Evolutionary conservation across 2,329 filamentous ascomycete species (phyloP).

Genomic region (Neonectria ditissima): DNA sequence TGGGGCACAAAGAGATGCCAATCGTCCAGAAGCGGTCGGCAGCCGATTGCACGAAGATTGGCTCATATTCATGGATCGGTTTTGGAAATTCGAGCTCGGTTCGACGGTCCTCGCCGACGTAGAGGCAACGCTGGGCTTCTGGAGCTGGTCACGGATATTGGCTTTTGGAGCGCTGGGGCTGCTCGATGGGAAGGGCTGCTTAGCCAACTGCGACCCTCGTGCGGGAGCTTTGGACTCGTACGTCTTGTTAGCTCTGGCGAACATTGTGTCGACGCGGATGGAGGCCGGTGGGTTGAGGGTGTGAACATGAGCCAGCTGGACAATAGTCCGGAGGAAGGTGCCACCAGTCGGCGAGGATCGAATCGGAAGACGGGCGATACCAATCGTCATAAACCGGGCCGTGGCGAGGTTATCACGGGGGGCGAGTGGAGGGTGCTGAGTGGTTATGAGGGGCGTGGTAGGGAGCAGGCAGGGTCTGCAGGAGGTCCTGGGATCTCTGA

Average conservation of each 20-base stretch:
- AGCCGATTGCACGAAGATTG: slow-evolving; percentile 34
- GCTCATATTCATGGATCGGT: slow-evolving; percentile 50
- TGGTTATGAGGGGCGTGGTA: slow-evolving; percentile 12
- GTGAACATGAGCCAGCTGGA: slow-evolving; percentile 42
- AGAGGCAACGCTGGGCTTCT: slow-evolving; percentile 55
- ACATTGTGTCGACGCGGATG: slow-evolving; percentile 47
- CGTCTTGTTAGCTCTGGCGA: slow-evolving; percentile 51
- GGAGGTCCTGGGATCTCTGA: not conserved
- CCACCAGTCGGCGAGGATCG: slow-evolving; percentile 54
- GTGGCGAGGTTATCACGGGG: slow-evolving; percentile 8
- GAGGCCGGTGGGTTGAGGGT: slow-evolving; percentile 28
- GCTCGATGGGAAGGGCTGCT: slow-evolving; percentile 69
- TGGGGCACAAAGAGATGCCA: slow-evolving; percentile 58
- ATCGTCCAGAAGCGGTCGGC: slow-evolving; percentile 24
- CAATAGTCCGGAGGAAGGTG: slow-evolving; percentile 41
- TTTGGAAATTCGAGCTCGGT: slow-evolving; percentile 42
- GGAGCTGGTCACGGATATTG: slow-evolving; percentile 65
- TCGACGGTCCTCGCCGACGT: slow-evolving; percentile 55
- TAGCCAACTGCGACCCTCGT: slow-evolving; percentile 54
- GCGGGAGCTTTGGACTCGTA: slow-evolving; percentile 54
- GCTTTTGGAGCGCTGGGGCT: slow-evolving; percentile 59
- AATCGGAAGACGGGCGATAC: slow-evolving; percentile 45
- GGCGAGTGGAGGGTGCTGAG: not conserved
- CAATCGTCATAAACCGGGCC: slow-evolving; percentile 52
- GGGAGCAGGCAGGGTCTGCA: not conserved